These are phyloP conservation scores for Microthyrium microscopicum DNA, from an alignment of 2,329 filamentous ascomycete species.

Conservation along the genomic window DNA sequence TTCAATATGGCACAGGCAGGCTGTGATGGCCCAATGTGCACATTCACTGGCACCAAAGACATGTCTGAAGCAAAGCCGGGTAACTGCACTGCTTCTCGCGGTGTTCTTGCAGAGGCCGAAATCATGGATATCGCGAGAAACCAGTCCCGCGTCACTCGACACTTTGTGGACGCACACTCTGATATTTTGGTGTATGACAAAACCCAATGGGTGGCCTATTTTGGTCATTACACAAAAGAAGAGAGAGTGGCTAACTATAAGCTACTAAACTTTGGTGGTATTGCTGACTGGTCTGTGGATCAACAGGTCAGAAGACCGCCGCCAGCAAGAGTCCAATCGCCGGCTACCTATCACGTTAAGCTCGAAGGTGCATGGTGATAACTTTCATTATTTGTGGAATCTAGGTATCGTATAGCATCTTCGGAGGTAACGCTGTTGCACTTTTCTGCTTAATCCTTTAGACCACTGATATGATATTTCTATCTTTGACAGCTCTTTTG, in stretches of 20 bases:
- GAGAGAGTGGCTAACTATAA: conserved; percentile 12
- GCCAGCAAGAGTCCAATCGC: too few species aligned
- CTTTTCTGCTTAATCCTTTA: too few species aligned
- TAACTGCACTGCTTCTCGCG: conserved; percentile 17
- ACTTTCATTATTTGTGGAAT: too few species aligned
- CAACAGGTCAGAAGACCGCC: too few species aligned
- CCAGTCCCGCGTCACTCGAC: neutral
- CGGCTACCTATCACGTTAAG: too few species aligned
- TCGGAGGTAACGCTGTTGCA: too few species aligned
- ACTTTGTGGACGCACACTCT: neutral
- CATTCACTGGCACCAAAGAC: conserved; percentile 13
- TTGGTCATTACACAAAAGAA: conserved; percentile 14
- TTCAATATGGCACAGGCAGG: conserved; percentile 22
- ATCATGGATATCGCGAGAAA: conserved; percentile 17
- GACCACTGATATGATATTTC: too few species aligned
- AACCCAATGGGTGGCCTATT: conserved; percentile 6
- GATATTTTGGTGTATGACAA: conserved; percentile 2
- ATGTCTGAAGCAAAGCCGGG: conserved; percentile 14
- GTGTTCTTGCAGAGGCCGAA: conserved; percentile 20
- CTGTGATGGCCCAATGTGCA: conserved; percentile 13
- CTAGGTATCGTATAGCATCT: too few species aligned
- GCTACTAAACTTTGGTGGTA: conserved; percentile 15
- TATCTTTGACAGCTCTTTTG: too few species aligned
- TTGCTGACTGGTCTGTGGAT: conserved; percentile 20
- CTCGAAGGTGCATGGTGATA: too few species aligned